A percentile compares a stretch with the other conserved stretches of the same genome.
Evolutionary conservation across 1,284 basidiomycete species (phyloP).

Genomic region (Papiliotrema flavescens): DNA sequence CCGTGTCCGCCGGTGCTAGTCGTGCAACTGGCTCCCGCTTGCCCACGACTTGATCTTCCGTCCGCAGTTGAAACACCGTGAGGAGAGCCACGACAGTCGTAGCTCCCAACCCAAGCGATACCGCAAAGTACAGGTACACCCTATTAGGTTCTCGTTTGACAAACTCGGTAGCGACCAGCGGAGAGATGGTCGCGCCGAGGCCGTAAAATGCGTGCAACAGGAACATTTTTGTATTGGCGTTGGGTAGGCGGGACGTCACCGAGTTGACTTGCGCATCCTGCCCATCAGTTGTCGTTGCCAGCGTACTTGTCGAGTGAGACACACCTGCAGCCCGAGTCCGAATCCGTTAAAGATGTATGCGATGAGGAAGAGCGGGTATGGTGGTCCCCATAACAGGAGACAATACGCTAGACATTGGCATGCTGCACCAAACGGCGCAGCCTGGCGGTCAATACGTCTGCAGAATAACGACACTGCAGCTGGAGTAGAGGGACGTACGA

Average conservation of each 20-base stretch:
- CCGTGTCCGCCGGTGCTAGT: background rate
- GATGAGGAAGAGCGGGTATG: slow-evolving; percentile 64
- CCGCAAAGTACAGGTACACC: slow-evolving; percentile 61
- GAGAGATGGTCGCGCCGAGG: slow-evolving; percentile 63
- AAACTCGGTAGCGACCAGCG: slow-evolving; percentile 67
- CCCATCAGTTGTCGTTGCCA: slow-evolving; percentile 1
- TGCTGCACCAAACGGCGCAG: slow-evolving; percentile 33
- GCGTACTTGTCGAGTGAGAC: slow-evolving; percentile 4
- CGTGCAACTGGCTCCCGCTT: slow-evolving; percentile 3
- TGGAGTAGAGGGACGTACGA: slow-evolving; percentile 42
- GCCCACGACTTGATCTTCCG: slow-evolving; percentile 53
- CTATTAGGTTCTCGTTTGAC: slow-evolving; percentile 52
- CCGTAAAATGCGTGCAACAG: slow-evolving; percentile 62
- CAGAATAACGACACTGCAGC: background rate
- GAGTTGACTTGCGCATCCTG: slow-evolving; percentile 45
- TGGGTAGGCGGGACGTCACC: slow-evolving; percentile 30
- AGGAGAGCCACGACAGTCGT: slow-evolving; percentile 53
- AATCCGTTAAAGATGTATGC: slow-evolving; percentile 62
- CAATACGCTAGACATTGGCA: slow-evolving; percentile 54
- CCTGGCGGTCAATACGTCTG: slow-evolving; percentile 10
- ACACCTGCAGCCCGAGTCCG: slow-evolving; percentile 57
- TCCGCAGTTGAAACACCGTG: slow-evolving; percentile 57
- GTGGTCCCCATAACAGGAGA: slow-evolving; percentile 59
- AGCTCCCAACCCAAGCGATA: slow-evolving; percentile 58
- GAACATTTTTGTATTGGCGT: slow-evolving; percentile 57